Evolutionary conservation across 768 basidiomycete genomes (phyloP).

Genomic region (Lactarius psammicola): DNA sequence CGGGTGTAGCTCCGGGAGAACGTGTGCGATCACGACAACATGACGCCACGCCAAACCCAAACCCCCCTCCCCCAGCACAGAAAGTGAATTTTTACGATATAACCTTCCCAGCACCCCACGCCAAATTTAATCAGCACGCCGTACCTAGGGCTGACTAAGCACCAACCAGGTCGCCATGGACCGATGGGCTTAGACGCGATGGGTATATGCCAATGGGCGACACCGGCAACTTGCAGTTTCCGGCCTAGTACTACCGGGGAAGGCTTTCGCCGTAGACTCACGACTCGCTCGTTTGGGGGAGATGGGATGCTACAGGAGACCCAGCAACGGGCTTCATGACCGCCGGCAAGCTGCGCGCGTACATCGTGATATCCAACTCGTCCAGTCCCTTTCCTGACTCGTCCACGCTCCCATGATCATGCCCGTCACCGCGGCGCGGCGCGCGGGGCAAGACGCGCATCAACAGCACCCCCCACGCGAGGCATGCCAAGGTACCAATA

Average conservation of each 20-base stretch:
- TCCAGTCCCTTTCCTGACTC: background rate
- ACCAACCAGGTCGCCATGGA: background rate
- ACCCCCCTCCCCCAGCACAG: background rate
- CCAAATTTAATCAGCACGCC: too few relatives aligned
- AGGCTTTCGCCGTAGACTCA: background rate
- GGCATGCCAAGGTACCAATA: background rate
- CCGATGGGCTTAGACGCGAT: background rate
- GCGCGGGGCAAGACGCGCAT: conserved; percentile 2
- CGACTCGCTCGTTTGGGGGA: background rate
- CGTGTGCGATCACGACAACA: background rate
- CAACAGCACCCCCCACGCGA: background rate
- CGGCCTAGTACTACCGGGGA: background rate
- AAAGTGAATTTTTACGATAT: background rate
- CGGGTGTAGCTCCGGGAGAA: background rate
- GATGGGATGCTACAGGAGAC: background rate
- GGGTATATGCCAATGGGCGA: background rate
- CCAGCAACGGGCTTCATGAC: background rate
- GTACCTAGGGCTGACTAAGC: background rate
- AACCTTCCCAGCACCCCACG: background rate
- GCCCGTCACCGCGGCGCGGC: background rate
- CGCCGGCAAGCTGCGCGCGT: background rate
- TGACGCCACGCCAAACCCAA: background rate
- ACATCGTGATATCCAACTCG: background rate
- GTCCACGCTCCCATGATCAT: background rate
- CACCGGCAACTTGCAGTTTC: background rate